Evolutionary conservation across 129 eudicot genomes (phyloP).

Genomic region (Ambrosia artemisiifolia): DNA sequence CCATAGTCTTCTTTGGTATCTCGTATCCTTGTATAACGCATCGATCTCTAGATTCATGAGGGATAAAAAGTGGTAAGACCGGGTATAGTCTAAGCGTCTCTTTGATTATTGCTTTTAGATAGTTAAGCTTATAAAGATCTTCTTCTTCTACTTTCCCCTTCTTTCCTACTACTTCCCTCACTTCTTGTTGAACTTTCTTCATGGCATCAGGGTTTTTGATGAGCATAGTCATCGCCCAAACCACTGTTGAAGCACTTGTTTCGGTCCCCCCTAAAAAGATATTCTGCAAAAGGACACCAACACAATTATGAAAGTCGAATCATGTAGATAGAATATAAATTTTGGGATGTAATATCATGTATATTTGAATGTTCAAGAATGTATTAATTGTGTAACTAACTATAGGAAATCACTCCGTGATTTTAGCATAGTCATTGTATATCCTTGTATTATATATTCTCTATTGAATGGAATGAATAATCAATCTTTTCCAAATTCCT

Average conservation of each 20-base stretch:
- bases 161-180: conserved; percentile 19
- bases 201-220: conserved; percentile 36
- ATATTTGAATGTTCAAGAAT: too few relatives aligned
- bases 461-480: too few relatives aligned
- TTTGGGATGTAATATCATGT: too few relatives aligned
- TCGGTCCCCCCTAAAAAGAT: conserved; percentile 44
- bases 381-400: too few relatives aligned
- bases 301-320: neutral
- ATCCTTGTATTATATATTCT: too few relatives aligned
- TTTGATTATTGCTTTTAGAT: conserved; percentile 33
- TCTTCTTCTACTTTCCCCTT: conserved; percentile 26
- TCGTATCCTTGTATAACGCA: conserved; percentile 25
- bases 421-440: too few relatives aligned
- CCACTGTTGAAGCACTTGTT: conserved; percentile 31
- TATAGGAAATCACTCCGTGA: too few relatives aligned
- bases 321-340: neutral
- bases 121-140: conserved; percentile 29
- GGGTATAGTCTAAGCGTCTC: conserved; percentile 31
- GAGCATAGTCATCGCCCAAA: conserved; percentile 45
- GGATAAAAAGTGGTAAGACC: conserved; percentile 28
- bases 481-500: too few relatives aligned
- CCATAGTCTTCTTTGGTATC: conserved; percentile 31
- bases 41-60: conserved; percentile 14
- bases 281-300: conserved; percentile 18
- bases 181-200: conserved; percentile 45